phyloP scores from a whole-genome alignment of 148 eudicot genomes.

The Dysphania ambrosioides region DNA sequence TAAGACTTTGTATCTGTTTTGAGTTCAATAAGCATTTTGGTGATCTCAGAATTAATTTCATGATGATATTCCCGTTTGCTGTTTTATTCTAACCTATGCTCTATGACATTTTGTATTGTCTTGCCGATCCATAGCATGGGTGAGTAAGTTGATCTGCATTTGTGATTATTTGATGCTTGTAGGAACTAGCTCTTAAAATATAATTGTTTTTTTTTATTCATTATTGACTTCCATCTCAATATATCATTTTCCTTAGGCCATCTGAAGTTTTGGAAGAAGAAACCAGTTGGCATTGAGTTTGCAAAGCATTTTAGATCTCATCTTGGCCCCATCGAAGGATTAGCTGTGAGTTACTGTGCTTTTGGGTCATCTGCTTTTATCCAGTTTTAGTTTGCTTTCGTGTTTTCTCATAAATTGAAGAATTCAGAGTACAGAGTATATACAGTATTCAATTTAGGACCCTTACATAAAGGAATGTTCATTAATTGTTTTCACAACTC shows the following conservation, averaged over 20 bases:
- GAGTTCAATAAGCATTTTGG: neutral
- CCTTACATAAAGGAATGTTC: neutral
- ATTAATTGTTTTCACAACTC: neutral
- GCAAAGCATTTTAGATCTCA: conserved; percentile 98
- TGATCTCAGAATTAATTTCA: neutral
- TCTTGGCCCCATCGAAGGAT: conserved; percentile 94
- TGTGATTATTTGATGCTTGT: neutral
- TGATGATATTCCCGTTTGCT: neutral
- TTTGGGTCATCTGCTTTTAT: conserved; percentile 2
- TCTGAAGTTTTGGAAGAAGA: conserved; percentile 98
- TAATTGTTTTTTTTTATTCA: neutral
- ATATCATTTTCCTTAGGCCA: conserved; percentile 51
- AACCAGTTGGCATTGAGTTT: conserved; percentile 81
- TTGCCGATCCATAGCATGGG: neutral
- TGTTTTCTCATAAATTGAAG: conserved; percentile 11
- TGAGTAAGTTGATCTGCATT: neutral
- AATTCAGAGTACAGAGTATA: neutral
- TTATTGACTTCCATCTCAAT: conserved; percentile 10
- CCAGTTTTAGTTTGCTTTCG: conserved; percentile 6
- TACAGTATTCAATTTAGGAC: neutral
- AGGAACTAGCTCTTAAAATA: neutral
- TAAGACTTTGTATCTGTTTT: neutral
- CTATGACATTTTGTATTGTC: neutral
- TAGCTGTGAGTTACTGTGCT: conserved; percentile 67
- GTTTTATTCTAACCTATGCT: neutral